These are phyloP conservation scores for Trypanosoma congolense DNA, from an alignment of 208 protist species.

Conservation along the genomic window DNA sequence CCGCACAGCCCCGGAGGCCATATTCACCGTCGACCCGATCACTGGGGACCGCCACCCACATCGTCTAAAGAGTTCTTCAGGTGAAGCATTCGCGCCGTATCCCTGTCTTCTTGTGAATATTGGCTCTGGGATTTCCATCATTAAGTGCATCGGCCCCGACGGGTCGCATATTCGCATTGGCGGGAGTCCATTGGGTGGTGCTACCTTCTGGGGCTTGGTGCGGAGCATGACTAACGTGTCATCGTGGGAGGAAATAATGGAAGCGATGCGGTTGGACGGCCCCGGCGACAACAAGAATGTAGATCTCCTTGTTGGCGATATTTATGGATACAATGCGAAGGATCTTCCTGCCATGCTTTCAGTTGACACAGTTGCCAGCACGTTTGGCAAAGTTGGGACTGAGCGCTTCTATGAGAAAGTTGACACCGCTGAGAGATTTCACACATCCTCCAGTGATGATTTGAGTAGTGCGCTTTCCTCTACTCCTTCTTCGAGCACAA, in stretches of 20 bases:
- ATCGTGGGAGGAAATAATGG: slow-evolving; percentile 93
- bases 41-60: slow-evolving; percentile 65
- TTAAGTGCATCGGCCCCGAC: slow-evolving; percentile 85
- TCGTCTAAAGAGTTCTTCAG: slow-evolving; percentile 39
- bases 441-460: slow-evolving; percentile 9
- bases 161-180: slow-evolving; percentile 90
- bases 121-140: slow-evolving; percentile 95
- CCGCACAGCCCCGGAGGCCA: slow-evolving; percentile 50
- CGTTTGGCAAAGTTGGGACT: slow-evolving; percentile 85
- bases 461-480: slow-evolving; percentile 2
- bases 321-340: slow-evolving; percentile 95
- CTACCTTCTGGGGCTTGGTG: slow-evolving; percentile 96
- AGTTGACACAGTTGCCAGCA: slow-evolving; percentile 80
- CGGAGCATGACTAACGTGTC: slow-evolving; percentile 90
- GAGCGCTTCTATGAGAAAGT: slow-evolving; percentile 51
- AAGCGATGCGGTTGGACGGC: slow-evolving; percentile 90
- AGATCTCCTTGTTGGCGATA: slow-evolving; percentile 96
- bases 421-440: background rate
- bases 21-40: slow-evolving; percentile 77
- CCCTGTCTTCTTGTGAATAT: slow-evolving; percentile 97
- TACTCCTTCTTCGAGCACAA: background rate
- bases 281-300: slow-evolving; percentile 93
- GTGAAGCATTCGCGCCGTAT: slow-evolving; percentile 56
- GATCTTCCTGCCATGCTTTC: slow-evolving; percentile 86
- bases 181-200: slow-evolving; percentile 94